These are phyloP conservation scores for Sonneratia caseolaris DNA, from an alignment of 345 rosid genomes.

Conservation along the genomic window DNA sequence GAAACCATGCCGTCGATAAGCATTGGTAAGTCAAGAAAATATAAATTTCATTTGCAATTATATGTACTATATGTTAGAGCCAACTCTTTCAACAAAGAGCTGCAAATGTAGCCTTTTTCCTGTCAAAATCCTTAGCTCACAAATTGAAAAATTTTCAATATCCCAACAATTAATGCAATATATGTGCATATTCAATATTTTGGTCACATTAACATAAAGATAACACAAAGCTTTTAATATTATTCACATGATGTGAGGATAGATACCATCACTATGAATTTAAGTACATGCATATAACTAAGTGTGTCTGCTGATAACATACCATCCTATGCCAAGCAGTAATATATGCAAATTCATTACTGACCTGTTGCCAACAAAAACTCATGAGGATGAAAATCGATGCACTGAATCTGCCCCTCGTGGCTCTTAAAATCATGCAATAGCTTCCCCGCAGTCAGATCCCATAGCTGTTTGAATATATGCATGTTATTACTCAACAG, in stretches of 20 bases:
- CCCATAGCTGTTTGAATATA: slow-evolving; percentile 70
- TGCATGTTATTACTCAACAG: background rate
- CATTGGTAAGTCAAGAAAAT: background rate
- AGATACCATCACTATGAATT: background rate
- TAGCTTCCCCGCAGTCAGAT: slow-evolving; percentile 95
- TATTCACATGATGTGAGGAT: background rate
- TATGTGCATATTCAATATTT: background rate
- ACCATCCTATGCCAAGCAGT: background rate
- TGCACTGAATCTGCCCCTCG: slow-evolving; percentile 91
- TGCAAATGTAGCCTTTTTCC: no score
- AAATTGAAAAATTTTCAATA: background rate
- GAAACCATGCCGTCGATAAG: background rate
- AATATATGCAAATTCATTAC: slow-evolving; percentile 13
- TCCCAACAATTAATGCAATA: background rate
- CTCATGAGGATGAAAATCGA: slow-evolving; percentile 98
- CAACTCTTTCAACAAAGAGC: background rate
- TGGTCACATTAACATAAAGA: no score
- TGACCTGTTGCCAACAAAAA: slow-evolving; percentile 93
- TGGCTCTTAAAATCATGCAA: slow-evolving; percentile 85
- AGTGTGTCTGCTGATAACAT: background rate
- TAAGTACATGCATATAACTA: background rate
- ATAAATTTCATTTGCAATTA: background rate
- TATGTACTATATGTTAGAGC: background rate
- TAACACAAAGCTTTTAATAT: background rate
- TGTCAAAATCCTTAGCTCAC: background rate